These are phyloP conservation scores for Tuber borchii DNA, from an alignment of 495 filamentous ascomycete species.

Conservation along the genomic window DNA sequence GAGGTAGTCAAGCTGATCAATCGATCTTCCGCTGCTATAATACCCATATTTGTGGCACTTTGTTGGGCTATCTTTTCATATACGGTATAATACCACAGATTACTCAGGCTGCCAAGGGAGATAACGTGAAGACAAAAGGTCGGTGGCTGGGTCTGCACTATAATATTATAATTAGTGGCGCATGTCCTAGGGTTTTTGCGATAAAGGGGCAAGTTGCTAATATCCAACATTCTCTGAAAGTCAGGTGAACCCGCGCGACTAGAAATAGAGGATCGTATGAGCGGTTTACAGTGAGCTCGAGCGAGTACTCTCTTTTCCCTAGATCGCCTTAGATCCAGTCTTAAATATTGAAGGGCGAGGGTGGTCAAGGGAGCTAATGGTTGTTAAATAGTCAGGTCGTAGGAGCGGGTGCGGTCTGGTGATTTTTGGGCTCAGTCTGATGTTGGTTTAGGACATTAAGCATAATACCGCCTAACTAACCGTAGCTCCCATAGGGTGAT, in stretches of 20 bases:
- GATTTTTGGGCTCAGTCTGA: too few relatives aligned
- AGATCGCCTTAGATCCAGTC: neutral
- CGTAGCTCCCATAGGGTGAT: neutral
- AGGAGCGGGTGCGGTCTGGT: neutral
- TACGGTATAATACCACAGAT: neutral
- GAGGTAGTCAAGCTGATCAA: too few relatives aligned
- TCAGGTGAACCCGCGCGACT: too few relatives aligned
- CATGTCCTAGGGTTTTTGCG: neutral
- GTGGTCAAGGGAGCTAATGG: neutral
- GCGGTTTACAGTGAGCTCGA: too few relatives aligned
- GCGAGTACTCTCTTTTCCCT: neutral
- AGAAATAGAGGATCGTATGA: too few relatives aligned
- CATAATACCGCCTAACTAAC: too few relatives aligned
- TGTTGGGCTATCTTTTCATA: neutral
- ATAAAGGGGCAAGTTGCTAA: too few relatives aligned
- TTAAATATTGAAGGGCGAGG: neutral
- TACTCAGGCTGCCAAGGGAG: neutral
- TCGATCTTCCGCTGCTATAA: too few relatives aligned
- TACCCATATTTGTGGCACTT: too few relatives aligned
- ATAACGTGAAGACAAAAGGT: neutral
- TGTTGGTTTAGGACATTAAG: too few relatives aligned
- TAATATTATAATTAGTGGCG: neutral
- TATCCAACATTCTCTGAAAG: too few relatives aligned
- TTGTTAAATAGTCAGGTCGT: neutral
- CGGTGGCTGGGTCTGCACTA: neutral